These are phyloP conservation scores for Ceratocystis alfenasii DNA, from an alignment of 2,329 filamentous ascomycete species.

Conservation along the genomic window DNA sequence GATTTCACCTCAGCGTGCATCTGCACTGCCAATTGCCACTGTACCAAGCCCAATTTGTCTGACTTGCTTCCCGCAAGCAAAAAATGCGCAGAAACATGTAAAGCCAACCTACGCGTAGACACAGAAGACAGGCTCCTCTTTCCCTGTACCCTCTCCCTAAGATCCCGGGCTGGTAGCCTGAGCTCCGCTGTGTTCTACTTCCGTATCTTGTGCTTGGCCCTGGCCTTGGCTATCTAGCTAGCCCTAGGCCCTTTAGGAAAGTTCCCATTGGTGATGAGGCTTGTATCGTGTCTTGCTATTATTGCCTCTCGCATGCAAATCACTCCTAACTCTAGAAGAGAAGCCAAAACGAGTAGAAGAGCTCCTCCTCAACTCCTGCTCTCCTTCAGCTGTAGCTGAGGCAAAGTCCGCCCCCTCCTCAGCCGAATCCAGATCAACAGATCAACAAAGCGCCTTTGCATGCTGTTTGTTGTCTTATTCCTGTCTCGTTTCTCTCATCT, in stretches of 20 bases:
- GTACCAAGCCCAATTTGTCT: background rate
- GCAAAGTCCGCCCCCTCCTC: background rate
- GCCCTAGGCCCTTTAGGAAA: background rate
- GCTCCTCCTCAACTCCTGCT: background rate
- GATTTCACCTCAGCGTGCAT: background rate
- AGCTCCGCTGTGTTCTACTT: background rate
- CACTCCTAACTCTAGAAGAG: background rate
- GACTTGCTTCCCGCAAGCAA: background rate
- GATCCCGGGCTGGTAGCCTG: background rate
- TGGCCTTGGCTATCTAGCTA: too few relatives aligned
- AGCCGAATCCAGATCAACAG: slow-evolving; percentile 4
- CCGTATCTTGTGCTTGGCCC: background rate
- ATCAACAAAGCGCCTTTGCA: background rate
- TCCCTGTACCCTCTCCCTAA: background rate
- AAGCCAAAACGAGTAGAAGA: background rate
- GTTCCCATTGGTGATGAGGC: background rate
- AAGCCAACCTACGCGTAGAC: too few relatives aligned
- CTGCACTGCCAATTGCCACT: background rate
- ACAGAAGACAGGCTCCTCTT: too few relatives aligned
- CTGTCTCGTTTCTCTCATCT: background rate
- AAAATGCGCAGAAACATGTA: background rate
- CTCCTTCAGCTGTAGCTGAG: slow-evolving; percentile 1
- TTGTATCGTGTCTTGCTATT: background rate
- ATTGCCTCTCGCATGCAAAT: background rate
- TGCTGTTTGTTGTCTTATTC: too few relatives aligned